Evolutionary conservation across 31 red algal genomes (phyloP).

Genomic region (Endocladia muricata): DNA sequence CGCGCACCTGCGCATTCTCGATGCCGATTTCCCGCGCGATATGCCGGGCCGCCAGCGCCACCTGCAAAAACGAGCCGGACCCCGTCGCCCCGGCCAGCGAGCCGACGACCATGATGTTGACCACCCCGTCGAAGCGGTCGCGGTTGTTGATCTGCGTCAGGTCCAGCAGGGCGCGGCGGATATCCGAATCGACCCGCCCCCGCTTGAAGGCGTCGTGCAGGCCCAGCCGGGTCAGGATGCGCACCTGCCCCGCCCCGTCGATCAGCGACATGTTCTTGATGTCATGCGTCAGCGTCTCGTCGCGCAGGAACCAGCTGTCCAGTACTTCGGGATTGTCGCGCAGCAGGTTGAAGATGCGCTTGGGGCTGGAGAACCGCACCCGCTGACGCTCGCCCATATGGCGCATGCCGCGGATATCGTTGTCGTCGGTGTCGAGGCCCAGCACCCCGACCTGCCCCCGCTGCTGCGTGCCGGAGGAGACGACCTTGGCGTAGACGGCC

Average conservation of each 20-base stretch:
- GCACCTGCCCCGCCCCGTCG: conserved; percentile 1
- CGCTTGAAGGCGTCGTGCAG: conserved; percentile 3
- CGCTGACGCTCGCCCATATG: conserved; percentile 2
- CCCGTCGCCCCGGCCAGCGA: conserved; percentile 1
- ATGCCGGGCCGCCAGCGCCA: not conserved
- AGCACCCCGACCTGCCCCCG: not conserved
- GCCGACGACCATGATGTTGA: conserved; percentile 4
- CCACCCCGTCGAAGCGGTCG: not conserved
- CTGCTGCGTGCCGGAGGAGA: conserved; percentile 2
- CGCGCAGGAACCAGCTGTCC: conserved; percentile 2
- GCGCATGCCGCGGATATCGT: conserved; percentile 2
- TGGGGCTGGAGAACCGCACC: conserved; percentile 2
- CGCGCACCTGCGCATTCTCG: not conserved
- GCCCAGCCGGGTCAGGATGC: not conserved
- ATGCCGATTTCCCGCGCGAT: not conserved
- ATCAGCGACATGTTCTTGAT: conserved; percentile 5
- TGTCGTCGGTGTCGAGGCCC: conserved; percentile 2
- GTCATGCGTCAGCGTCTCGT: conserved; percentile 1
- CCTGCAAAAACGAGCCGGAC: conserved; percentile 3
- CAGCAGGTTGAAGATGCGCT: conserved; percentile 3
- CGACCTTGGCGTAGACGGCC: not conserved
- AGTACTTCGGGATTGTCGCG: conserved; percentile 1
- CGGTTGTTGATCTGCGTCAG: conserved; percentile 3
- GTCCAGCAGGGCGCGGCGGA: conserved; percentile 1
- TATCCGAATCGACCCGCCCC: not conserved